Percentiles rank a stretch among this genome's conserved stretches.
These are phyloP conservation scores for Helotiales sp. DNA, from an alignment of 2,329 filamentous ascomycete genomes.

Conservation along the genomic window DNA sequence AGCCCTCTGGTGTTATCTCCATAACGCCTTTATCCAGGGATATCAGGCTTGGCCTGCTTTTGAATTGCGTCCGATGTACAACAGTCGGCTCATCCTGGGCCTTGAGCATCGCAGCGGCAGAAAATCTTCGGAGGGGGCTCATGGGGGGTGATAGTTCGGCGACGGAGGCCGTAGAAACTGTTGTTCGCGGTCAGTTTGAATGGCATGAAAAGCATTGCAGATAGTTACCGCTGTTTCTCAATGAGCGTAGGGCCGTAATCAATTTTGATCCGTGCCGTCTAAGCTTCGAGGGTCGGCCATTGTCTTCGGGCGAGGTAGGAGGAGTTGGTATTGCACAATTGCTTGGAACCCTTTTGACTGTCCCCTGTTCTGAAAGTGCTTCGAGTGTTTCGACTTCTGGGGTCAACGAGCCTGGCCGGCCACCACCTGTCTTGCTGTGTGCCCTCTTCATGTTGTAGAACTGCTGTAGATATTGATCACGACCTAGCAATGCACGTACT, in stretches of 20 bases:
- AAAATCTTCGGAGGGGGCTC: slow-evolving; percentile 44
- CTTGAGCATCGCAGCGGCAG: slow-evolving; percentile 47
- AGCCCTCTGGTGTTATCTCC: slow-evolving; percentile 34
- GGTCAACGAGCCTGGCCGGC: slow-evolving; percentile 7
- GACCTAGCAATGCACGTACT: background rate
- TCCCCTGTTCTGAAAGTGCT: slow-evolving; percentile 13
- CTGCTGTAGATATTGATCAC: background rate
- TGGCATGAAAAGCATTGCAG: background rate
- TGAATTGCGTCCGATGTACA: slow-evolving; percentile 48
- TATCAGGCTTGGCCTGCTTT: slow-evolving; percentile 45
- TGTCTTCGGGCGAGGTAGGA: slow-evolving; percentile 34
- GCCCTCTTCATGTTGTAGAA: slow-evolving; percentile 34
- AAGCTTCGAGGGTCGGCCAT: slow-evolving; percentile 44
- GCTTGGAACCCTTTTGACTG: slow-evolving; percentile 9
- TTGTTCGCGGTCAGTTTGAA: slow-evolving; percentile 6
- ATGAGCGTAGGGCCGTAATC: slow-evolving; percentile 49
- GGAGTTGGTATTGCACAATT: slow-evolving; percentile 35
- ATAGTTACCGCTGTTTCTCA: slow-evolving; percentile 47
- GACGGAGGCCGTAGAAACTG: slow-evolving; percentile 31
- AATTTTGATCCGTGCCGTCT: slow-evolving; percentile 50
- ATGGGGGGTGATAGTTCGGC: slow-evolving; percentile 14
- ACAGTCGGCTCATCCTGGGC: slow-evolving; percentile 48
- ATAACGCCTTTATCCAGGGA: slow-evolving; percentile 44
- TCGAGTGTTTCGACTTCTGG: slow-evolving; percentile 8
- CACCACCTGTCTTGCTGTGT: slow-evolving; percentile 21